Base-by-base conservation (phyloP, 108 stramenopile genomes). In the Ochromonas danica region DNA sequence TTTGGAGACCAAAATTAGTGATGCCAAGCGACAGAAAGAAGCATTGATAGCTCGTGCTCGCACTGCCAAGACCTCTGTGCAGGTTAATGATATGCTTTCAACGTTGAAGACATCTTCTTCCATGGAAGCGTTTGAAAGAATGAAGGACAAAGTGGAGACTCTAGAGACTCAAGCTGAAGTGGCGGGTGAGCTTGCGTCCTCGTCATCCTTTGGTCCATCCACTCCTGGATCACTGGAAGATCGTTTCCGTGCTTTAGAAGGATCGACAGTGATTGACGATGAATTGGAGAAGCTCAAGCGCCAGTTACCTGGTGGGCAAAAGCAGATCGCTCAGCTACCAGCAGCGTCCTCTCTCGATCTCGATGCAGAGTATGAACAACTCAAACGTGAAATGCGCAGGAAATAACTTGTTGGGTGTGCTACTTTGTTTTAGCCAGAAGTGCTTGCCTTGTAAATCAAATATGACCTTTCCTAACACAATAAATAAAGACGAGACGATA, bases 141-240 rank as follows among this genome's bases (percentile, higher is more conserved):
- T 97, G 96, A 93, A 95, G 85, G 92, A 96, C 82, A 97, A 97
- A 87, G 96, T 97, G 0, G 96, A 95, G 78, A 89, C 85, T 25
- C 81, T 97, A 40, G 96, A 97, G 88, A 93, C 92, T 33, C 82
- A 88, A 14, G 96, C 96, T 0, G 94, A 95, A 83, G 92, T 95
- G 60, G 85, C 90, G n/a, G 94, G 93, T 39, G 93, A 97, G 85
- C 92, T 95, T 78, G 83, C 36, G 78, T 93, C 79, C 63, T 14
- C 14, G 14, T n/a, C n/a, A n/a, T 14, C 6, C 45, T 14, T 51
- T 6, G 45, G 45, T 22, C 6, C 45, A 51, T 79, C 87, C 40
- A 83, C 91, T 27, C 91, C 62, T 78, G 80, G 85, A 28, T 86
- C 89, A 39, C 67, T 95, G 22, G 95, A 97, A 83, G 79, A 88